Base-by-base conservation (phyloP, 148 eudicot species). In the Camellia sinensis region DNA sequence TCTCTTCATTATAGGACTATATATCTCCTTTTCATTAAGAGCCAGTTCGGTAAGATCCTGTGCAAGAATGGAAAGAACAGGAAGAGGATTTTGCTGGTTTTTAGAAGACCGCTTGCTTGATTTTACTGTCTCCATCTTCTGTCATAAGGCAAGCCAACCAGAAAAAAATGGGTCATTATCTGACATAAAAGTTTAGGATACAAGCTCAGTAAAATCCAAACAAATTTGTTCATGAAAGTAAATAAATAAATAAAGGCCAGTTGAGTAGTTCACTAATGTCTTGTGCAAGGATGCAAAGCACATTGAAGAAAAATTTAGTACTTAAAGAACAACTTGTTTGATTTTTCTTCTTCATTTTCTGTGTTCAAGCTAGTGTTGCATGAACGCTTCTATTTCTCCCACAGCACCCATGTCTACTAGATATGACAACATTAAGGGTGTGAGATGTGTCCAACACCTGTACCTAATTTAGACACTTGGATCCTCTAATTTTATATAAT, bases 21-120 rank as follows among this genome's bases (percentile, higher is more conserved):
- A 96, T 79, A 89, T 87, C 76, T 96, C 98, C 86, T 89, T 92
- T 87, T 96, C 99, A 67, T 83, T 92, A 80, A 89, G 88, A 43
- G 92, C 99, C 80, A 96, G 70, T 79, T 96, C 99, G 40, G 84
- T 86, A 57, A 91, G 87, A 85, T 90, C 94, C 84, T 96, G 99
- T 46, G 97, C 99, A 74, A 96, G 98, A 75, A 90, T 77, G 61
- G 89, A 93, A 73, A 96, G 95, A 67, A 85, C 71, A 68, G 97
- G 99, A 80, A 94, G 92, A 44, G 91, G 85, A 86, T 85, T 87
- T 43, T 74, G 92, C 81, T 84, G 95, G 64, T 82, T 83, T 77
- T 84, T 90, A 56, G 93, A 86, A 12, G 91, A 88, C 63, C 88
- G 83, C 88, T 85, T 89, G 90, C 88, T 89, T 79, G 85, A 84